Percentiles rank a stretch among this genome's conserved stretches.
These are phyloP conservation scores for Piromyces sp. DNA, from an alignment of 192 early-diverging fungal species.

Conservation along the genomic window DNA sequence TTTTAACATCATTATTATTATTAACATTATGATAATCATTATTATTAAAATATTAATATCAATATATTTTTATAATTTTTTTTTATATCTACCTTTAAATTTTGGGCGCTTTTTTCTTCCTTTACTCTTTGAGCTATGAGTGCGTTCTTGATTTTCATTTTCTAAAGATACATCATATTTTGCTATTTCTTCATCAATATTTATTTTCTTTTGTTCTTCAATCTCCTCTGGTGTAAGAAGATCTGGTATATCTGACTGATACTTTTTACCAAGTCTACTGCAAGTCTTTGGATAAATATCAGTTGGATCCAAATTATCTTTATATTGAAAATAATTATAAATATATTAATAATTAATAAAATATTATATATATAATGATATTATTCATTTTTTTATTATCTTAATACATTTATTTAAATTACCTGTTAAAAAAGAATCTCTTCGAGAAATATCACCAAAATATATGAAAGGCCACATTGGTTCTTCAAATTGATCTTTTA, in stretches of 20 bases:
- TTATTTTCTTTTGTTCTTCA: not conserved
- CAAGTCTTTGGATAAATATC: not conserved
- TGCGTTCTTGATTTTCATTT: not conserved
- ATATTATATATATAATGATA: too few species aligned
- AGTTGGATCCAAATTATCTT: not conserved
- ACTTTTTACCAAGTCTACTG: conserved; percentile 34
- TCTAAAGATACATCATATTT: not conserved
- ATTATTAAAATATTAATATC: too few species aligned
- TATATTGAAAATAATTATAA: not conserved
- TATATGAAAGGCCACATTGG: conserved; percentile 79
- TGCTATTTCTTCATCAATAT: not conserved
- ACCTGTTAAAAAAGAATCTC: not conserved
- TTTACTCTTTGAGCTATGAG: not conserved
- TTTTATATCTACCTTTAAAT: not conserved
- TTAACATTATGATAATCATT: too few species aligned
- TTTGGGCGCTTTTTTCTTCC: not conserved
- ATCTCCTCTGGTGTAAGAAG: not conserved
- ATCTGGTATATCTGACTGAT: conserved; percentile 36
- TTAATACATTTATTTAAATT: not conserved
- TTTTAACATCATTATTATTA: too few species aligned
- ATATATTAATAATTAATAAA: too few species aligned
- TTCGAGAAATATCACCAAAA: conserved; percentile 49
- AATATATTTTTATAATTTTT: too few species aligned
- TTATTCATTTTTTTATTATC: too few species aligned
- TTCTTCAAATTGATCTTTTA: conserved; percentile 1